Evolutionary conservation across 2,329 filamentous ascomycete species (phyloP), one percentile per base, ranked within the genome.

Genomic region (Cladosporium cucumerinum): DNA sequence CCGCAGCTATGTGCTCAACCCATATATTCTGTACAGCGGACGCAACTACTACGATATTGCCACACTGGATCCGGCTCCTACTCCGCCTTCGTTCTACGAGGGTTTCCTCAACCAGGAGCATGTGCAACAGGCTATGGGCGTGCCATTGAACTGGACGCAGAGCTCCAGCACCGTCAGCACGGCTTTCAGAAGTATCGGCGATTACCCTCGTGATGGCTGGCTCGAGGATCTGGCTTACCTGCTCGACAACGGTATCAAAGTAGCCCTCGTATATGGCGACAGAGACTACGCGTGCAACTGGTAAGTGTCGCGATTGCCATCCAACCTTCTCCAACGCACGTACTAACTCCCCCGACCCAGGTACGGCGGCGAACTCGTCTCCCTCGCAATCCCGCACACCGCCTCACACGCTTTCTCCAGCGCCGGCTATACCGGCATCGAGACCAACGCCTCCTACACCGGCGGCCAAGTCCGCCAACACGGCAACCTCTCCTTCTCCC

Each of bases 41-140:
- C 78, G 81, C 6, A 84, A 84, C 61, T 84, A 83, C 73, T 88
- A 87, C 72, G 85, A 89, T 65, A 81, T 87, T 32, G 80, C 81
- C 0, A 82, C 85, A 8, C 75, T 79, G 4, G 69, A 78, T 18
- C 79, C 79, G 0, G 84, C 85, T 63, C 67, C 68, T 0, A 66
- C 66, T 7, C 69, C 70, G 5, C 60, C 66, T 0, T 74, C 77
- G 0, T 85, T 83, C 74, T 84, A 81, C 70, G 71, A 79, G 10
- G 84, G 83, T 4, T 89, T 81, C 71, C 78, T 89, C 51, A 85
- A 83, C 69, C 80, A 84, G 66, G 77, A 81, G 10, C 79, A 82
- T 66, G 83, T 88, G 1, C 85, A 88, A 69, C 71, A 75, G 0
- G 84, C 82, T 0, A 78, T 89, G 0, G 87, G 86, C 2, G 82